These are phyloP conservation scores for Rubia balearica DNA, from an alignment of 305 asterid genomes.

Conservation along the genomic window DNA sequence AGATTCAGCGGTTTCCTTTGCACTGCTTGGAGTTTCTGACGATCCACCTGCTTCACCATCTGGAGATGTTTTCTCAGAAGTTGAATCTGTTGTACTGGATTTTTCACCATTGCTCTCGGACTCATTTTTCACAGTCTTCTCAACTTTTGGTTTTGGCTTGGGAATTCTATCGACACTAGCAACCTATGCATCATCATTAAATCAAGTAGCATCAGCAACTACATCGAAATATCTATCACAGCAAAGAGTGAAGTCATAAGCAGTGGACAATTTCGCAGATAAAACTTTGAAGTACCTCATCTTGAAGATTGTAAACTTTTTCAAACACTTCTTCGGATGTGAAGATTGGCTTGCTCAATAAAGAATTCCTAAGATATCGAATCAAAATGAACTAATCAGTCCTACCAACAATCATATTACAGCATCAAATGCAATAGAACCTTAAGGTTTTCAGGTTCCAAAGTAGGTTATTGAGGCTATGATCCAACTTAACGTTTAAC, in stretches of 20 bases:
- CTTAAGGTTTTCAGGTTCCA: neutral
- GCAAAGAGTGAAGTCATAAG: neutral
- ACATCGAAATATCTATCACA: neutral
- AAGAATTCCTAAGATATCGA: slow-evolving; percentile 49
- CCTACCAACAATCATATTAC: neutral
- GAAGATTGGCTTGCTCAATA: slow-evolving; percentile 55
- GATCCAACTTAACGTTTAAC: neutral
- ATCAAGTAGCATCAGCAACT: slow-evolving; percentile 1
- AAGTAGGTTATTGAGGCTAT: neutral
- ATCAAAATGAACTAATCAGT: neutral
- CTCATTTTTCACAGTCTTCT: slow-evolving; percentile 60
- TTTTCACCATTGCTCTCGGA: slow-evolving; percentile 37
- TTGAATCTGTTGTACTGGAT: slow-evolving; percentile 31
- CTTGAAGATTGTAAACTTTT: slow-evolving; percentile 73
- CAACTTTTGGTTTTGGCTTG: slow-evolving; percentile 87
- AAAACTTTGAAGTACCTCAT: slow-evolving; percentile 45
- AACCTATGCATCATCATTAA: slow-evolving; percentile 38
- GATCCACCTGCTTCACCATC: slow-evolving; percentile 32
- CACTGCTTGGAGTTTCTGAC: slow-evolving; percentile 24
- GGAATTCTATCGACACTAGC: slow-evolving; percentile 69
- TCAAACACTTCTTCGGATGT: slow-evolving; percentile 76
- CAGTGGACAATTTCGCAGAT: neutral
- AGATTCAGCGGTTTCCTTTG: neutral
- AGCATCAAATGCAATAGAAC: neutral
- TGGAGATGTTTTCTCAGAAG: slow-evolving; percentile 49